Evolutionary conservation across 1,139 yeast genomes (phyloP).

Genomic region (Kodamaea alishanica): DNA sequence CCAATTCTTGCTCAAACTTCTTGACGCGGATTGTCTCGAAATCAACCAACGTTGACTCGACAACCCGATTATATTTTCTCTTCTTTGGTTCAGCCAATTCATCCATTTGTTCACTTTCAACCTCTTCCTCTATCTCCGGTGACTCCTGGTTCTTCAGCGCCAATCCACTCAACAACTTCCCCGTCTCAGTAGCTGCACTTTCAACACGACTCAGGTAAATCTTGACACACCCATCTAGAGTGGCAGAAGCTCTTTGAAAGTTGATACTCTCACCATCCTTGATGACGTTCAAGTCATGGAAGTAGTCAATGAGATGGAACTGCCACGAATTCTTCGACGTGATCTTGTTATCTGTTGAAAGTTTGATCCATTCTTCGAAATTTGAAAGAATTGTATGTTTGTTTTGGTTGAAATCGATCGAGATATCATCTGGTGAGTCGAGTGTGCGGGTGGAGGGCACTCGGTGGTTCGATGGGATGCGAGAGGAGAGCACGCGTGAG

Average conservation of each 20-base stretch:
- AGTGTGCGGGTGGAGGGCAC: slow-evolving; percentile 18
- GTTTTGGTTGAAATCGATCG: slow-evolving; percentile 44
- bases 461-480: slow-evolving; percentile 12
- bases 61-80: slow-evolving; percentile 38
- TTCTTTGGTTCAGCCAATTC: slow-evolving; percentile 23
- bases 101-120: slow-evolving; percentile 19
- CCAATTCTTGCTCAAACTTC: slow-evolving; percentile 70
- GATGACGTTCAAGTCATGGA: slow-evolving; percentile 62
- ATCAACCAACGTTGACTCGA: slow-evolving; percentile 45
- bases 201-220: slow-evolving; percentile 85
- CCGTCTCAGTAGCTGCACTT: slow-evolving; percentile 88
- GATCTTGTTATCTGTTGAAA: slow-evolving; percentile 84
- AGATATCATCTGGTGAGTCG: slow-evolving; percentile 29
- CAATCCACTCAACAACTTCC: slow-evolving; percentile 75
- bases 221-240: slow-evolving; percentile 82
- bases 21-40: slow-evolving; percentile 64
- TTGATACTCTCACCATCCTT: slow-evolving; percentile 61
- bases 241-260: slow-evolving; percentile 75
- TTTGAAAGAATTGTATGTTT: slow-evolving; percentile 50
- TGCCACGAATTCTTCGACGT: slow-evolving; percentile 73
- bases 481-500: slow-evolving; percentile 13
- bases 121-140: slow-evolving; percentile 13
- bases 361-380: slow-evolving; percentile 86
- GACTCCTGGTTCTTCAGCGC: slow-evolving; percentile 16
- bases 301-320: slow-evolving; percentile 83